Conservation (phyloP, 257 asterid genomes). For the Gentiana straminea region DNA sequence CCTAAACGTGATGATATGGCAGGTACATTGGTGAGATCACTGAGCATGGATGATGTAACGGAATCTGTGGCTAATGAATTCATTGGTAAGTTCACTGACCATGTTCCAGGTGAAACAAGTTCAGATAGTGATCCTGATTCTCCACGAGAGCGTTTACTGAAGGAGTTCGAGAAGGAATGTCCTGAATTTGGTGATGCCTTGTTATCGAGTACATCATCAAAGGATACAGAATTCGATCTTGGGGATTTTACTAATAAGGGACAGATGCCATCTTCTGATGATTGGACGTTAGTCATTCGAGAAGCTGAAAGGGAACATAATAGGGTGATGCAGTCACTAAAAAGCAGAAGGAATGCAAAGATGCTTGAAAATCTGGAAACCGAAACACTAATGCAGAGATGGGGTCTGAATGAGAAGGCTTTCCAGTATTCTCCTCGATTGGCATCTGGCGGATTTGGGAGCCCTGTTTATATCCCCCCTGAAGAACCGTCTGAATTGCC, state of each 20-base stretch:
- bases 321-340: slow-evolving; percentile 25
- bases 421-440: slow-evolving; percentile 47
- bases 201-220: slow-evolving; percentile 22
- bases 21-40: slow-evolving; percentile 35
- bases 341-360: slow-evolving; percentile 46
- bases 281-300: slow-evolving; percentile 36
- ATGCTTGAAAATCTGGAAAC: slow-evolving; percentile 76
- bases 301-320: slow-evolving; percentile 27
- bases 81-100: slow-evolving; percentile 51
- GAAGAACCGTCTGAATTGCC: slow-evolving; percentile 43
- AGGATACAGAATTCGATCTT: slow-evolving; percentile 17
- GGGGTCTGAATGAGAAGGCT: slow-evolving; percentile 63
- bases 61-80: slow-evolving; percentile 73
- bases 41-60: slow-evolving; percentile 46
- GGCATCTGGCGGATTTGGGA: slow-evolving; percentile 76
- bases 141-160: slow-evolving; percentile 28
- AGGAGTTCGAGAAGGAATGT: slow-evolving; percentile 30
- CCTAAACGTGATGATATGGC: slow-evolving; percentile 15
- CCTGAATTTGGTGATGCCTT: slow-evolving; percentile 16
- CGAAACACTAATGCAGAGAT: slow-evolving; percentile 54
- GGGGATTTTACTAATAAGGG: slow-evolving; percentile 15
- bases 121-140: slow-evolving; percentile 26
- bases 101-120: slow-evolving; percentile 21
- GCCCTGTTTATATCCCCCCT: slow-evolving; percentile 60
- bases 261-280: slow-evolving; percentile 29